Percentiles rank a stretch among this genome's conserved stretches.
These are phyloP conservation scores for Trichoderma hamatum DNA, from an alignment of 2,329 filamentous ascomycete species.

Conservation along the genomic window DNA sequence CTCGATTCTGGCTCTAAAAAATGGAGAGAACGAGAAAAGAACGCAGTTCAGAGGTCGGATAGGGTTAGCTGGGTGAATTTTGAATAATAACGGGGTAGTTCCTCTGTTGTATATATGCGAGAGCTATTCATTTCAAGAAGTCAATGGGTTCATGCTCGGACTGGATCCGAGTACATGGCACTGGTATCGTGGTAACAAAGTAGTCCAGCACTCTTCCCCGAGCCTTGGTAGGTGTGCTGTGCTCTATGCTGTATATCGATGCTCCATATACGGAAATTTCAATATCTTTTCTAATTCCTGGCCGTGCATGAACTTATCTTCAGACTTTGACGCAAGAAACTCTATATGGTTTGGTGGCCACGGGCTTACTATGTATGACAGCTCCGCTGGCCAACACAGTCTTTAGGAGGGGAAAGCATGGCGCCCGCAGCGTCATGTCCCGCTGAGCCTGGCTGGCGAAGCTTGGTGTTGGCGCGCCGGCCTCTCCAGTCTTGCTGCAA, in stretches of 20 bases:
- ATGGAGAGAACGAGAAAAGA: not conserved
- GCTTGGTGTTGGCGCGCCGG: constrained; percentile 1
- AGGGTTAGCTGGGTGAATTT: not conserved
- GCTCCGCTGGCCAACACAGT: not conserved
- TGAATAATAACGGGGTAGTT: not conserved
- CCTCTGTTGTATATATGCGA: not conserved
- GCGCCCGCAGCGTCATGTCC: not conserved
- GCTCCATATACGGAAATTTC: not conserved
- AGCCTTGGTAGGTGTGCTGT: not conserved
- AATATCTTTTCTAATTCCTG: not conserved
- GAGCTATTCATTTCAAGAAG: not conserved
- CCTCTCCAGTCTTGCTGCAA: not conserved
- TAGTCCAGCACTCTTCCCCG: not conserved
- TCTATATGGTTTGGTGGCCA: not conserved
- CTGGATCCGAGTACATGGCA: not conserved
- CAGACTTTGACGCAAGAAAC: not conserved
- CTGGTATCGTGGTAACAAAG: not conserved
- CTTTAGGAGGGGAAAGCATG: not conserved
- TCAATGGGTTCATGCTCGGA: not conserved
- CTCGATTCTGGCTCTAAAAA: not conserved
- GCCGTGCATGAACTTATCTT: constrained; percentile 9
- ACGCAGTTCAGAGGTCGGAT: not conserved
- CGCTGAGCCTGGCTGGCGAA: not conserved
- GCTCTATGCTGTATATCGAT: not conserved
- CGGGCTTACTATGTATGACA: not conserved